Conservation (phyloP, 768 basidiomycete genomes). For the Phallus indusiatus region DNA sequence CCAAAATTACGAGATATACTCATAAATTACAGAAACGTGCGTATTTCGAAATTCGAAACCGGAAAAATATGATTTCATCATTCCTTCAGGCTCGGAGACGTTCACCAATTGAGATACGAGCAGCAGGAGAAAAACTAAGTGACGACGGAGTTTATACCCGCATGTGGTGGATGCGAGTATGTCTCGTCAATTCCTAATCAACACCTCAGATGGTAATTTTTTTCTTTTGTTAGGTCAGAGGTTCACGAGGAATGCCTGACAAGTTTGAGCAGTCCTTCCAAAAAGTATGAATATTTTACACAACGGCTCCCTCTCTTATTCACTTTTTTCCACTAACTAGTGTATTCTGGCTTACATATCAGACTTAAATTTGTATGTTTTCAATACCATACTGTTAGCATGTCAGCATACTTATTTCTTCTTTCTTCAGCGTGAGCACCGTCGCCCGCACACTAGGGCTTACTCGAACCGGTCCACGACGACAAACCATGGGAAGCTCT, state of each 20-base stretch:
- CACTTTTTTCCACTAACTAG: slow-evolving; percentile 23
- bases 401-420: not conserved
- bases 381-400: not conserved
- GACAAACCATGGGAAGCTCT: slow-evolving; percentile 38
- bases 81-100: slow-evolving; percentile 46
- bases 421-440: slow-evolving; percentile 39
- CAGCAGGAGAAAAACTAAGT: slow-evolving; percentile 26
- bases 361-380: slow-evolving; percentile 64
- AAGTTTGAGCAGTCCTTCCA: slow-evolving; percentile 65
- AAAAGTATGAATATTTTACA: slow-evolving; percentile 38
- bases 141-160: slow-evolving; percentile 40
- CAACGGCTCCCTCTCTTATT: not conserved
- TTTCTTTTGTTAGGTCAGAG: slow-evolving; percentile 14
- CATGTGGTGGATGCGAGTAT: slow-evolving; percentile 62
- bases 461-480: slow-evolving; percentile 35
- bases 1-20: slow-evolving; percentile 22
- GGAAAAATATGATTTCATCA: not conserved
- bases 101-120: slow-evolving; percentile 40
- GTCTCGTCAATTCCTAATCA: not conserved
- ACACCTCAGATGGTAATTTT: not conserved
- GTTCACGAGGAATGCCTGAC: slow-evolving; percentile 49
- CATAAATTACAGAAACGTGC: slow-evolving; percentile 20
- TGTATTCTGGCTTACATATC: slow-evolving; percentile 76
- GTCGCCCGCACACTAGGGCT: slow-evolving; percentile 48
- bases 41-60: not conserved